Percentiles rank a stretch among this genome's conserved stretches.
These are phyloP conservation scores for Fraxinus paxiana DNA, from an alignment of 305 asterid species.

Conservation along the genomic window DNA sequence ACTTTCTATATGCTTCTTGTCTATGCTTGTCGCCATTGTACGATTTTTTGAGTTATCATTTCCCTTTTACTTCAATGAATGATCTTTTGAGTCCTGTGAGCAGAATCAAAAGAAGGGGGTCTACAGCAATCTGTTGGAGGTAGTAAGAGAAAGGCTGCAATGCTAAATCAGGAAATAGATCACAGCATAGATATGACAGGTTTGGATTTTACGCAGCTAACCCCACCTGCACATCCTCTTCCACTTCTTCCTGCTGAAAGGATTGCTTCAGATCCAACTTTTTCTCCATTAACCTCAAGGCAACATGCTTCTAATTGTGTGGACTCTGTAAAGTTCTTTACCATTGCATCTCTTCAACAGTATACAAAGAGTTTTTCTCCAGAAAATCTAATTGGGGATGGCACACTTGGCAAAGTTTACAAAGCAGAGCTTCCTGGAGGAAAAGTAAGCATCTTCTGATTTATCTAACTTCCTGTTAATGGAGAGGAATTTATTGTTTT, in stretches of 20 bases:
- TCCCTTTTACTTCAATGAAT: conserved; percentile 14
- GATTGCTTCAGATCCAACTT: conserved; percentile 54
- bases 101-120: conserved; percentile 38
- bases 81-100: conserved; percentile 20
- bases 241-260: conserved; percentile 59
- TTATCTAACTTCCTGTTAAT: background rate
- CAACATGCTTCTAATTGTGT: conserved; percentile 31
- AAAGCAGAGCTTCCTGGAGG: conserved; percentile 70
- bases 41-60: background rate
- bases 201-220: conserved; percentile 23
- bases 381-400: conserved; percentile 77
- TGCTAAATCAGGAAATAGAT: conserved; percentile 34
- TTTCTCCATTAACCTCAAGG: conserved; percentile 36
- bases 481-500: background rate
- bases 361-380: conserved; percentile 81
- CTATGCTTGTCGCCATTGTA: background rate
- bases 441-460: conserved; percentile 41
- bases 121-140: conserved; percentile 32
- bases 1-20: background rate
- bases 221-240: conserved; percentile 56
- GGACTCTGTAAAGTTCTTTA: conserved; percentile 43
- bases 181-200: conserved; percentile 50
- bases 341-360: conserved; percentile 79
- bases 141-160: conserved; percentile 32
- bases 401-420: conserved; percentile 70